phyloP scores from a whole-genome alignment of 78 protist species.

The Trichosphaerium sp. region DNA sequence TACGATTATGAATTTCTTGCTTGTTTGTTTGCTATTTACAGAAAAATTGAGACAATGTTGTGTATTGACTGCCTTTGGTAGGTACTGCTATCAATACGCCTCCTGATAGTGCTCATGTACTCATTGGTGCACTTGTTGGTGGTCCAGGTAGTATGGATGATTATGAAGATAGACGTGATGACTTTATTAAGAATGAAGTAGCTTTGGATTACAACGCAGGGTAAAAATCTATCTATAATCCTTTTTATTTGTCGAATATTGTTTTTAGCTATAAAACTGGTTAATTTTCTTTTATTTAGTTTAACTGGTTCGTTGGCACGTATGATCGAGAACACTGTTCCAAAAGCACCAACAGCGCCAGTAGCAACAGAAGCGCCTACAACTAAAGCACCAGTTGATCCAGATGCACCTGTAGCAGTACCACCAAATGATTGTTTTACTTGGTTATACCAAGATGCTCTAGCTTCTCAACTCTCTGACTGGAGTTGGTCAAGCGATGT shows the following conservation, averaged over 20 bases:
- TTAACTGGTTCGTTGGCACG: too few relatives aligned
- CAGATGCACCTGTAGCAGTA: not conserved
- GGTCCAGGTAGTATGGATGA: slow-evolving; percentile 18
- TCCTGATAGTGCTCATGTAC: slow-evolving; percentile 3
- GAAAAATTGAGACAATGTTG: too few relatives aligned
- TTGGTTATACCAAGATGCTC: too few relatives aligned
- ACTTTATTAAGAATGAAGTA: slow-evolving; percentile 33
- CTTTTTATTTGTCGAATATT: too few relatives aligned
- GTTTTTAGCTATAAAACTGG: too few relatives aligned
- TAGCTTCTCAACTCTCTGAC: not conserved
- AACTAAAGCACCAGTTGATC: not conserved
- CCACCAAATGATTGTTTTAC: not conserved
- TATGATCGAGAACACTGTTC: not conserved
- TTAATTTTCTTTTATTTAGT: too few relatives aligned
- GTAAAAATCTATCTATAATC: too few relatives aligned
- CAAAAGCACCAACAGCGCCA: too few relatives aligned
- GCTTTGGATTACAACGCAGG: slow-evolving; percentile 42
- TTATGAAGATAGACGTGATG: slow-evolving; percentile 7
- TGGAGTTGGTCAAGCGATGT: not conserved
- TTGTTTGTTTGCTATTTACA: too few relatives aligned
- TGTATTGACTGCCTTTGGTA: too few relatives aligned
- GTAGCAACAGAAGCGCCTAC: not conserved
- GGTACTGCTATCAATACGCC: slow-evolving; percentile 27
- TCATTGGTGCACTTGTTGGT: slow-evolving; percentile 38
- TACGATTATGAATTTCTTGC: too few relatives aligned